Percentiles rank a stretch among this genome's conserved stretches.
phyloP scores from a whole-genome alignment of 805 yeast species.

The Sugiyamaella floridensis region DNA sequence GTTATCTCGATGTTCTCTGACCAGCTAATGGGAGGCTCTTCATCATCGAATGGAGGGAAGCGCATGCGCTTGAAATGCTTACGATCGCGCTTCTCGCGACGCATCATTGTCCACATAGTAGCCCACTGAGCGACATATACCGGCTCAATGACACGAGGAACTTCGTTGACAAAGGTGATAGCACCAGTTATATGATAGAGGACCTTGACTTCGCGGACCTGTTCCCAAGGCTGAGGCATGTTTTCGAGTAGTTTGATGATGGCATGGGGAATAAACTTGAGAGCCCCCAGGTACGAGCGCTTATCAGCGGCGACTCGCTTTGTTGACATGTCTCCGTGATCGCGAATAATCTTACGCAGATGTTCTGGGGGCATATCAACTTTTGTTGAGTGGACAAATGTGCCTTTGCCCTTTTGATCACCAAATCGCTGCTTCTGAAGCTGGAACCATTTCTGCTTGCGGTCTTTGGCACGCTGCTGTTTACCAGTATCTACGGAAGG shows the following conservation, averaged over 20 bases:
- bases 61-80: conserved; percentile 84
- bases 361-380: conserved; percentile 92
- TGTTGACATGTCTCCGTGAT: conserved; percentile 80
- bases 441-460: conserved; percentile 54
- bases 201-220: conserved; percentile 74
- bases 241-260: conserved; percentile 80
- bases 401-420: conserved; percentile 31
- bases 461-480: conserved; percentile 27
- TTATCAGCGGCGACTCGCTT: conserved; percentile 76
- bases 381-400: conserved; percentile 51
- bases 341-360: conserved; percentile 71
- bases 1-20: conserved; percentile 68
- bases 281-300: conserved; percentile 79
- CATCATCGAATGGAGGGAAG: conserved; percentile 96
- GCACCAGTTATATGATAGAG: conserved; percentile 90
- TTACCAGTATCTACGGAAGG: conserved; percentile 9
- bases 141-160: conserved; percentile 87
- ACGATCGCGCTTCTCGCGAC: conserved; percentile 88
- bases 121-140: conserved; percentile 95
- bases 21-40: conserved; percentile 87
- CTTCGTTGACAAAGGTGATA: conserved; percentile 87
- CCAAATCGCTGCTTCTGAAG: conserved; percentile 54
- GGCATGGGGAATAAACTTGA: conserved; percentile 95
- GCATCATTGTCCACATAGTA: conserved; percentile 84
- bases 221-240: conserved; percentile 99